These are phyloP conservation scores for Ceratocystis albifundus DNA, from an alignment of 2,329 filamentous ascomycete genomes.

Conservation along the genomic window DNA sequence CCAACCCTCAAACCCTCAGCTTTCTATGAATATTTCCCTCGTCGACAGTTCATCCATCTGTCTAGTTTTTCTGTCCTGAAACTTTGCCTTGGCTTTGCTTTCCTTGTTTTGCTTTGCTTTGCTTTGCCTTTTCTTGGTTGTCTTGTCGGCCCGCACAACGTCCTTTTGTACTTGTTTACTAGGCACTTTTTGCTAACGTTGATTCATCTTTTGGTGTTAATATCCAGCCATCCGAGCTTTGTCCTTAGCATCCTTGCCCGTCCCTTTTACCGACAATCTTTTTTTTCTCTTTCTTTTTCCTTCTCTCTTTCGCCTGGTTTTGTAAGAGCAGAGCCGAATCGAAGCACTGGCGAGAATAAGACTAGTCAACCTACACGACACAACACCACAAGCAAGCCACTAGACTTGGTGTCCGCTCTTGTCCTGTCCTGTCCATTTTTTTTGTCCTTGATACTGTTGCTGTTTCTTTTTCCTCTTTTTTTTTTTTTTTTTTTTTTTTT, in stretches of 20 bases:
- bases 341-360: slow-evolving; percentile 5
- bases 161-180: background rate
- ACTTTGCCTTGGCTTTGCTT: background rate
- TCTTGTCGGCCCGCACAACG: background rate
- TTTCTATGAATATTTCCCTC: background rate
- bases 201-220: slow-evolving; percentile 6
- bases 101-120: background rate
- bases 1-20: slow-evolving; percentile 9
- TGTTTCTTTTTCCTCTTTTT: background rate
- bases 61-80: slow-evolving; percentile 1
- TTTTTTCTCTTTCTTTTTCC: slow-evolving; percentile 9
- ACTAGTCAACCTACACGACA: background rate
- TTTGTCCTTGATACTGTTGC: background rate
- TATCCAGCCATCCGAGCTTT: slow-evolving; percentile 13
- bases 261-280: slow-evolving; percentile 10
- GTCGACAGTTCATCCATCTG: background rate
- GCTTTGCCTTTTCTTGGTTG: background rate
- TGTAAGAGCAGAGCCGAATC: background rate
- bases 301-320: background rate
- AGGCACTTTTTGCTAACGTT: slow-evolving; percentile 8
- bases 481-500: no score
- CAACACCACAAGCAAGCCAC: background rate
- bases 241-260: slow-evolving; percentile 16
- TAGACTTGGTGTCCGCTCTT: background rate
- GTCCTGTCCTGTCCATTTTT: background rate